Conservation (phyloP, 2,329 filamentous ascomycete genomes). For the Paecilomyces sp. region DNA sequence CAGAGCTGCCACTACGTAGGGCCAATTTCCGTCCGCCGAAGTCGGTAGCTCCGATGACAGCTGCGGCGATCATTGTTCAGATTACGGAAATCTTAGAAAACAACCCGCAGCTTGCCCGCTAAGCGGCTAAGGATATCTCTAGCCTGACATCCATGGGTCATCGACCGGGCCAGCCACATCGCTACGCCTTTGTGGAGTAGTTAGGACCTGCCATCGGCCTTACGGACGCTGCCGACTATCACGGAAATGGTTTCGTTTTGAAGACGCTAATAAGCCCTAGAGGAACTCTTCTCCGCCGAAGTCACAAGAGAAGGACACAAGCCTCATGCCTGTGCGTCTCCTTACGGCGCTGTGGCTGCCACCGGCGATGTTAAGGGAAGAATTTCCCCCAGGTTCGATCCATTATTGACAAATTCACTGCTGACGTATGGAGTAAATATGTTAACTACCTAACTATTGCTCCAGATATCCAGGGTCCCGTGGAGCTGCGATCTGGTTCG, state of each 20-base stretch:
- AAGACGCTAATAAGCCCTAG: background rate
- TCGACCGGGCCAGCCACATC: background rate
- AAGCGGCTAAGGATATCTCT: background rate
- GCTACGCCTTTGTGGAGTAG: background rate
- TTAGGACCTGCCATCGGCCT: background rate
- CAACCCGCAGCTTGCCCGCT: background rate
- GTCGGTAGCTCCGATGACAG: background rate
- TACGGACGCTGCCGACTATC: background rate
- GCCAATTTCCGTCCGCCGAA: background rate
- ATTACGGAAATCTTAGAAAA: background rate
- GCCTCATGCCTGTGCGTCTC: background rate
- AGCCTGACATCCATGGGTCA: background rate
- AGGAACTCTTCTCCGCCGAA: background rate
- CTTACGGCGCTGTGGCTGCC: background rate
- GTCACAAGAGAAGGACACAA: background rate
- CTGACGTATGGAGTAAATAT: background rate
- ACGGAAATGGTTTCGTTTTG: background rate
- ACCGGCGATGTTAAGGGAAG: background rate
- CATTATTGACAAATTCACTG: background rate
- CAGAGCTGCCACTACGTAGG: background rate
- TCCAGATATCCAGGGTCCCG: background rate
- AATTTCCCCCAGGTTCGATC: background rate
- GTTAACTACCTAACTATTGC: background rate
- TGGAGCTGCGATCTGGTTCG: background rate
- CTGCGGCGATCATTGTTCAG: background rate